A percentile compares a stretch with the other conserved stretches of the same genome.
phyloP scores from a whole-genome alignment of 73 alveolate genomes.

The Tetrahymena malaccensis region DNA sequence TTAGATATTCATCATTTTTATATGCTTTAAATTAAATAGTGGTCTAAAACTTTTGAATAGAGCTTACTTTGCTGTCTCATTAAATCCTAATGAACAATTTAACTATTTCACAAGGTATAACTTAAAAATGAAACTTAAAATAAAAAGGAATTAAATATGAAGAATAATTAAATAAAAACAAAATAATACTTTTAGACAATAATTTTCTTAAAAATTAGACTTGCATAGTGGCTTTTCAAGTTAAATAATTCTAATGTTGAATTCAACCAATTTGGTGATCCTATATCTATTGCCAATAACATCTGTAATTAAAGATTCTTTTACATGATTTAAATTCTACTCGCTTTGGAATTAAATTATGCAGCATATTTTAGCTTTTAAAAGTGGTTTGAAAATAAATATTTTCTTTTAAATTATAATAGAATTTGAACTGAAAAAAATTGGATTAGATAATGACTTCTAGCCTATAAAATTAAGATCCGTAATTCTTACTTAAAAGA shows the following conservation, averaged over 20 bases:
- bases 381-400: background rate
- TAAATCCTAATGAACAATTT: conserved; percentile 36
- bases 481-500: background rate
- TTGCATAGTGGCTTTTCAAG: conserved; percentile 31
- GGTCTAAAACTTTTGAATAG: background rate
- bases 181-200: background rate
- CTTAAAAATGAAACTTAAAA: background rate
- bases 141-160: background rate
- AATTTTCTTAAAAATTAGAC: background rate
- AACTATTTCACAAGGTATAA: conserved; percentile 26
- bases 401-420: background rate
- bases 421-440: conserved; percentile 36
- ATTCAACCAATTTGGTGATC: conserved; percentile 32
- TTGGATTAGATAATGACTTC: conserved; percentile 36
- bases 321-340: background rate
- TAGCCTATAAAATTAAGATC: conserved; percentile 28
- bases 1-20: background rate
- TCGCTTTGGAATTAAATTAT: background rate
- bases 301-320: background rate
- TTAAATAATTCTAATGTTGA: conserved; percentile 25
- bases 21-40: background rate
- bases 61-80: conserved; percentile 15
- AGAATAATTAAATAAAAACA: background rate
- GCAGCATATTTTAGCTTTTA: background rate
- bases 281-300: conserved; percentile 23